Conservation (phyloP, 305 asterid genomes). For the Solanum hybrid region DNA sequence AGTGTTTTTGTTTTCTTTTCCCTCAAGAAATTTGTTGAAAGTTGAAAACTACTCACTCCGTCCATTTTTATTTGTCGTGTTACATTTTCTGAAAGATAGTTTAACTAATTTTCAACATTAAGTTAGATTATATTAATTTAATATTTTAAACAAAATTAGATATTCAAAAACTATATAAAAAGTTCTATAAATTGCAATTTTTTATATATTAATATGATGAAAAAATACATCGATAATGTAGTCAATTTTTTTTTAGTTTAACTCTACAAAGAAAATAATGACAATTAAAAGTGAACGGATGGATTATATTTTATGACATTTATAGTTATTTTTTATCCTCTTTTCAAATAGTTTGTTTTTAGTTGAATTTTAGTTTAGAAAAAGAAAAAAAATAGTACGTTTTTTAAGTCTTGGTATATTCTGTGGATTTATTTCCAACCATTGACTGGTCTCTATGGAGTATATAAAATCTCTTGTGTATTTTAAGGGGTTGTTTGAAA, state of each 20-base stretch:
- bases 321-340: background rate
- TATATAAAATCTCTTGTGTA: background rate
- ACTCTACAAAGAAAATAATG: rapidly evolving
- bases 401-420: background rate
- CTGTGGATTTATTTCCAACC: background rate
- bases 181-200: no score
- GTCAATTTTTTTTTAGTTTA: no score
- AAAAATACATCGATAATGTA: no score
- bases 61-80: no score
- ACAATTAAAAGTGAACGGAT: no score
- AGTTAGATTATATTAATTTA: no score
- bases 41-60: background rate
- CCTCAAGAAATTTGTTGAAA: background rate
- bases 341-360: background rate
- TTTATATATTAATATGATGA: no score
- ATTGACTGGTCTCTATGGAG: background rate
- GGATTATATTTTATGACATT: rapidly evolving
- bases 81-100: rapidly evolving
- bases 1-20: background rate
- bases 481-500: background rate
- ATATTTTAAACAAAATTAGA: no score
- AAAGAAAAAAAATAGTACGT: no score
- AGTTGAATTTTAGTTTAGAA: background rate
- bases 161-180: rapidly evolving
- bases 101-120: rapidly evolving